phyloP scores from a whole-genome alignment of 148 eudicot genomes.

The Drosera capensis region DNA sequence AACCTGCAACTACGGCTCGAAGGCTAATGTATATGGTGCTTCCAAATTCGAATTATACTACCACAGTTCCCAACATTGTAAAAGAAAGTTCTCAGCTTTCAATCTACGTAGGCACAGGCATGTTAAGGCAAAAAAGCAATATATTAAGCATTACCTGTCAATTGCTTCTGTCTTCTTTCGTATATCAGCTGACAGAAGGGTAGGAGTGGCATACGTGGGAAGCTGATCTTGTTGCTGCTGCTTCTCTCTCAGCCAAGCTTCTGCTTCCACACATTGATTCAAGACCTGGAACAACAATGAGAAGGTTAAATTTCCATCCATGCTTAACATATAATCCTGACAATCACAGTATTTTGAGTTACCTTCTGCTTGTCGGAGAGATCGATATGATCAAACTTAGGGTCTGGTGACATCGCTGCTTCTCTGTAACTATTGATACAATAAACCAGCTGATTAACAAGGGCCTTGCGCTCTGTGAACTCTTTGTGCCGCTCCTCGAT shows the following conservation, averaged over 20 bases:
- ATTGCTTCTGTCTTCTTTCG: constrained; percentile 64
- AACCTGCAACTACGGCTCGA: no score
- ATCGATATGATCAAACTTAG: neutral
- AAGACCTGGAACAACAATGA: no score
- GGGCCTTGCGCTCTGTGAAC: neutral
- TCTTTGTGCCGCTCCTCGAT: no score
- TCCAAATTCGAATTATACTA: no score
- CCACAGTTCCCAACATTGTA: no score
- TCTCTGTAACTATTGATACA: neutral
- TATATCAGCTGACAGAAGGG: constrained; percentile 53
- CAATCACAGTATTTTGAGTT: no score
- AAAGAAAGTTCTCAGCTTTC: no score
- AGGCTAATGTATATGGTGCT: no score
- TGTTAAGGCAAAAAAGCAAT: no score
- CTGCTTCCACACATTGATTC: constrained; percentile 61
- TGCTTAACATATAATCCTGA: no score
- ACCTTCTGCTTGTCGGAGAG: neutral
- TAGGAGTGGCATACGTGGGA: constrained; percentile 56
- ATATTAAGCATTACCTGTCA: constrained; percentile 51
- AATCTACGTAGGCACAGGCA: no score
- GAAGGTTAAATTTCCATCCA: no score
- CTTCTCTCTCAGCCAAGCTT: constrained; percentile 78
- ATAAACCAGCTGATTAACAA: neutral
- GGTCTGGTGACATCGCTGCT: neutral
- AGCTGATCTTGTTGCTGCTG: constrained; percentile 70